A percentile compares a stretch with the other conserved stretches of the same genome.
Evolutionary conservation across 1,139 yeast genomes (phyloP).

Genomic region (Zygosaccharomyces pseudobailii): DNA sequence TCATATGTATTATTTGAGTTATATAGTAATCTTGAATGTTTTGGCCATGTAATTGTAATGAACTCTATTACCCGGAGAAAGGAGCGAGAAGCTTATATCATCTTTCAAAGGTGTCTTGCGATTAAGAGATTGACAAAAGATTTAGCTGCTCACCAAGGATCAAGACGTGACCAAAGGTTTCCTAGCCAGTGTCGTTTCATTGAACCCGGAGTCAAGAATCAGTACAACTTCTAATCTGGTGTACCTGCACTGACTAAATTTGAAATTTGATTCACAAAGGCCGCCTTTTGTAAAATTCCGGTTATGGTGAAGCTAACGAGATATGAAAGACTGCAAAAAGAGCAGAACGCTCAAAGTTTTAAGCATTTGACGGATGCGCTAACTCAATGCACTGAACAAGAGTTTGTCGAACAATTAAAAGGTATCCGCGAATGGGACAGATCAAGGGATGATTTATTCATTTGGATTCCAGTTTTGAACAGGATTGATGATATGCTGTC

Average conservation of each 20-base stretch:
- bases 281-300: not conserved
- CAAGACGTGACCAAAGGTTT: constrained; percentile 1
- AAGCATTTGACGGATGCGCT: constrained; percentile 33
- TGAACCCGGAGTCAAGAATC: not conserved
- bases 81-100: not conserved
- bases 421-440: constrained; percentile 48
- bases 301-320: constrained; percentile 31
- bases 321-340: constrained; percentile 31
- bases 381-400: constrained; percentile 18
- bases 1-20: too few species aligned
- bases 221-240: not conserved
- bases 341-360: constrained; percentile 27
- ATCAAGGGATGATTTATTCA: constrained; percentile 67
- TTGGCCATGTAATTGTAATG: not conserved
- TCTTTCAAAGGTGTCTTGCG: constrained; percentile 2
- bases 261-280: not conserved
- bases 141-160: constrained; percentile 2
- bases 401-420: constrained; percentile 25
- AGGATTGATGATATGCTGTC: constrained; percentile 68
- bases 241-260: not conserved
- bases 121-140: not conserved
- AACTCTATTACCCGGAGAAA: not conserved
- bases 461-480: constrained; percentile 75
- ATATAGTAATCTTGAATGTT: too few species aligned
- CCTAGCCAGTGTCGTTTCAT: not conserved